A percentile compares a stretch with the other conserved stretches of the same genome.
Evolutionary conservation across 208 protist genomes (phyloP).

Genomic region (Trypanosoma lewisi): DNA sequence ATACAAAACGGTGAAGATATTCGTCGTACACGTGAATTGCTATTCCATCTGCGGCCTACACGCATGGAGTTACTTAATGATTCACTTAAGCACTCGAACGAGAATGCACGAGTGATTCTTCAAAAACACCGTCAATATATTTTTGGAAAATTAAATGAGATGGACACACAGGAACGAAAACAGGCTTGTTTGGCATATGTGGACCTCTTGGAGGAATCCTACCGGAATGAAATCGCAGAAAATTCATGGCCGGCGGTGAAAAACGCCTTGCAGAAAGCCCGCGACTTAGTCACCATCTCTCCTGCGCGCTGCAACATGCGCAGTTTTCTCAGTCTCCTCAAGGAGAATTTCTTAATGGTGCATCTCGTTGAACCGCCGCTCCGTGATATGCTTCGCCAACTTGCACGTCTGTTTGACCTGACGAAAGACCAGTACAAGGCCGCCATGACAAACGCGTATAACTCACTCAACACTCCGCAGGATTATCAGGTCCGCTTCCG

Average conservation of each 20-base stretch:
- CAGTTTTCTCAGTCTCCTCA: slow-evolving; percentile 36
- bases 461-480: slow-evolving; percentile 38
- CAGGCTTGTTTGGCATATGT: slow-evolving; percentile 41
- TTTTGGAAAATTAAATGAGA: slow-evolving; percentile 30
- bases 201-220: slow-evolving; percentile 41
- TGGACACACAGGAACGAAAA: slow-evolving; percentile 36
- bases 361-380: slow-evolving; percentile 55
- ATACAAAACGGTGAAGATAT: slow-evolving; percentile 37
- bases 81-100: slow-evolving; percentile 12
- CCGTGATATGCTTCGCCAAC: slow-evolving; percentile 52
- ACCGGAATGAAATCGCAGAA: slow-evolving; percentile 27
- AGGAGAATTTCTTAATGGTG: slow-evolving; percentile 33
- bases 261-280: slow-evolving; percentile 31
- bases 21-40: slow-evolving; percentile 36
- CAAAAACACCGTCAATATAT: slow-evolving; percentile 36
- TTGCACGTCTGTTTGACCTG: slow-evolving; percentile 47
- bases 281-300: slow-evolving; percentile 30
- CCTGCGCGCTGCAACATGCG: slow-evolving; percentile 24
- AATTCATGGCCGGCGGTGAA: slow-evolving; percentile 30
- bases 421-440: slow-evolving; percentile 35
- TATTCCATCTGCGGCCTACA: slow-evolving; percentile 34
- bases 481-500: slow-evolving; percentile 71
- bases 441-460: slow-evolving; percentile 44
- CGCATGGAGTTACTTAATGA: slow-evolving; percentile 9
- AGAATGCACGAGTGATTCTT: slow-evolving; percentile 31